A percentile compares a stretch with the other conserved stretches of the same genome.
Evolutionary conservation across 192 early-diverging fungal genomes (phyloP).

Genomic region (Jimgerdemannia lactiflua): DNA sequence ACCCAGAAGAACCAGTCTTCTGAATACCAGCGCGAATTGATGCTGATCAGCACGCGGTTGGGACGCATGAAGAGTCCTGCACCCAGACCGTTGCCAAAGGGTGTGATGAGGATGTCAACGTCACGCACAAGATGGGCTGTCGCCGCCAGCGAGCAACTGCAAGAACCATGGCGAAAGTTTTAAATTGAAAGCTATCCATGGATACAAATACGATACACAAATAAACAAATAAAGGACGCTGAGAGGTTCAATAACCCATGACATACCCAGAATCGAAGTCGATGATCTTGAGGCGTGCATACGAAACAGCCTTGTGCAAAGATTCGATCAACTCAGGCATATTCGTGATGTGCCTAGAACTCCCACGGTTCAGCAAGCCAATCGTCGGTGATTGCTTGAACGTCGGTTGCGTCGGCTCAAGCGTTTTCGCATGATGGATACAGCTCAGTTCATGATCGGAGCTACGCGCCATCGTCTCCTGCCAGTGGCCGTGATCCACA

Average conservation of each 20-base stretch:
- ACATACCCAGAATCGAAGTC: too few species aligned
- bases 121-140: constrained; percentile 20
- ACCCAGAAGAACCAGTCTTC: constrained; percentile 29
- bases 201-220: too few species aligned
- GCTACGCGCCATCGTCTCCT: not conserved
- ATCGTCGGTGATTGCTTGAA: too few species aligned
- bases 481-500: not conserved
- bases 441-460: not conserved
- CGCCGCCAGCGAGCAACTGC: constrained; percentile 9
- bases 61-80: constrained; percentile 30
- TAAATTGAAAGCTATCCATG: too few species aligned
- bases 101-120: constrained; percentile 20
- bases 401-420: too few species aligned
- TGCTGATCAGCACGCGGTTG: constrained; percentile 11
- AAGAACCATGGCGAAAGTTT: too few species aligned
- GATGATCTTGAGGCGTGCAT: too few species aligned
- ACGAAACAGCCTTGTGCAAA: too few species aligned
- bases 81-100: constrained; percentile 18
- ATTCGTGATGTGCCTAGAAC: too few species aligned
- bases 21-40: constrained; percentile 20
- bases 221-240: too few species aligned
- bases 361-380: not conserved
- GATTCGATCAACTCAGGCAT: too few species aligned
- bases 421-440: not conserved
- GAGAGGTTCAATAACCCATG: too few species aligned